Conservation (phyloP, 176 grass and related monocot species). For the Panicum miliaceum region DNA sequence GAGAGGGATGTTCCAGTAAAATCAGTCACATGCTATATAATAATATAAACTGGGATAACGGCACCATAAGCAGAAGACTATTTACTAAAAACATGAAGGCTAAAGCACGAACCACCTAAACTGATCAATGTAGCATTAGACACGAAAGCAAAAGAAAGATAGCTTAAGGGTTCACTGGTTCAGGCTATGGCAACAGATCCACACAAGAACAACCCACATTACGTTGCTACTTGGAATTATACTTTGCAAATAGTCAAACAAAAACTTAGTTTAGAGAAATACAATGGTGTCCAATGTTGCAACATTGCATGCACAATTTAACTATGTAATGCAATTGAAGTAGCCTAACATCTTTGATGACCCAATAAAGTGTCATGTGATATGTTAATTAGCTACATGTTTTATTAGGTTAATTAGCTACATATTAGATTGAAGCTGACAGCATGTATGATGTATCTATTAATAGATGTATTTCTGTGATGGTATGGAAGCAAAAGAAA, state of each 20-base stretch:
- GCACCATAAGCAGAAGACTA: neutral
- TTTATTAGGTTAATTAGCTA: neutral
- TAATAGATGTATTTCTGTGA: neutral
- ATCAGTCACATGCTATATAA: neutral
- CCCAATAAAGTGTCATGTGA: neutral
- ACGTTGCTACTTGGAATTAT: neutral
- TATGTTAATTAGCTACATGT: neutral
- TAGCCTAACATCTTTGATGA: conserved; percentile 2
- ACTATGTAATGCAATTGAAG: neutral
- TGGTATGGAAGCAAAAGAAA: conserved; percentile 1
- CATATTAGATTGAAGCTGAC: conserved; percentile 14
- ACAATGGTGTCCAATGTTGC: neutral
- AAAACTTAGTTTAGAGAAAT: neutral
- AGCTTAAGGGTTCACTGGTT: neutral
- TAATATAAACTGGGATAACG: conserved; percentile 4
- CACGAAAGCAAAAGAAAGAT: conserved; percentile 12
- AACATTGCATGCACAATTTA: neutral
- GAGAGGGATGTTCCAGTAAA: neutral
- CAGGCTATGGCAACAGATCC: neutral
- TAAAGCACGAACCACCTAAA: conserved; percentile 1
- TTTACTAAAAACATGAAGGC: neutral
- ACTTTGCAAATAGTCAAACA: neutral
- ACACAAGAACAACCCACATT: neutral
- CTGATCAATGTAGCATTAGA: neutral
- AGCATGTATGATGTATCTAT: neutral